Evolutionary conservation across 2,329 filamentous ascomycete species (phyloP).

Genomic region (Corinectria fuckeliana): DNA sequence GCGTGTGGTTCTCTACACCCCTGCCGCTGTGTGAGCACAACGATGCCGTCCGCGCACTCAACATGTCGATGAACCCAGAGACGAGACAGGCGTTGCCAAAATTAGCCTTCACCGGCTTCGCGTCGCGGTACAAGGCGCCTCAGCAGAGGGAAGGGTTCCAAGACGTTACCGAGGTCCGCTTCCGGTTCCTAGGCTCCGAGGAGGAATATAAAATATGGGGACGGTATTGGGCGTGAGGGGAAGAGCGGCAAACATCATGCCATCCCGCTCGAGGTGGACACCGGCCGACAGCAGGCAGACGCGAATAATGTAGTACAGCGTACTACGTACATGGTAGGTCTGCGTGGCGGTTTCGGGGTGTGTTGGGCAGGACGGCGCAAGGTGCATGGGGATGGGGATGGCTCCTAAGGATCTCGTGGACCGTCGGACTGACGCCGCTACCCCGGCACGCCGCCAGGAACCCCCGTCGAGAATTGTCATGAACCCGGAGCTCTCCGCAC

Average conservation of each 20-base stretch:
- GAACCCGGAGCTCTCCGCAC: constrained; percentile 10
- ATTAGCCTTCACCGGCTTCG: constrained; percentile 81
- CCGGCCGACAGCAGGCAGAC: constrained; percentile 11
- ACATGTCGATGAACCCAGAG: constrained; percentile 80
- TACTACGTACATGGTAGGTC: neutral
- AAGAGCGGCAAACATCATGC: constrained; percentile 24
- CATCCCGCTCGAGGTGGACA: constrained; percentile 26
- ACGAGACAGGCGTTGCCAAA: constrained; percentile 74
- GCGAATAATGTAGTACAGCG: neutral
- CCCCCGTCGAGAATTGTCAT: neutral
- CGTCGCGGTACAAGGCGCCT: constrained; percentile 75
- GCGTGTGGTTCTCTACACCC: constrained; percentile 81
- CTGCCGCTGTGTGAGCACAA: constrained; percentile 81
- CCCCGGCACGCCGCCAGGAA: neutral
- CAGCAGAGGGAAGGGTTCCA: constrained; percentile 79
- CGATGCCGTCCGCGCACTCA: constrained; percentile 78
- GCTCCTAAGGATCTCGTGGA: too few species aligned
- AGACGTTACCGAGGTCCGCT: constrained; percentile 78
- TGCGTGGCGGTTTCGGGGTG: neutral
- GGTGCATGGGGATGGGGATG: too few species aligned
- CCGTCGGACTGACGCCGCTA: constrained; percentile 16
- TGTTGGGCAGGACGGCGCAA: neutral
- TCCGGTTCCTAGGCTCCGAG: constrained; percentile 74
- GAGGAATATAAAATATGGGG: constrained; percentile 76
- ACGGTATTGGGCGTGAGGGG: constrained; percentile 73